phyloP scores from a whole-genome alignment of 352 stramenopile species.

The Blastocystis sp. region DNA sequence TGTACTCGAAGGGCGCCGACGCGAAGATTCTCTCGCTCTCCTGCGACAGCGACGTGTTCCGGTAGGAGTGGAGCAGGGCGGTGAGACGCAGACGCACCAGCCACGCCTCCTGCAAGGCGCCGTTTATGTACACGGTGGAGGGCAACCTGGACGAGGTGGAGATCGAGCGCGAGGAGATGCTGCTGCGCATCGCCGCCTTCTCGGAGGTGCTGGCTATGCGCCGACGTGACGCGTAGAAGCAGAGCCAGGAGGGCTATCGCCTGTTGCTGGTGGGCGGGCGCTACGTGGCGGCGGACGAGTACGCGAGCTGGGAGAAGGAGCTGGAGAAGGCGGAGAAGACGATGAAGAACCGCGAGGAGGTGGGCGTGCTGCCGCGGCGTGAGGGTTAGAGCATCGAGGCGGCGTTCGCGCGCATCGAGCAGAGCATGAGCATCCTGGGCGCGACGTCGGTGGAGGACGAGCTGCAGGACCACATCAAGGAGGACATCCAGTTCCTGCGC shows the following conservation, averaged over 20 bases:
- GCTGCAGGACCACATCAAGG: slow-evolving; percentile 57
- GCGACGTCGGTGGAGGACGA: slow-evolving; percentile 58
- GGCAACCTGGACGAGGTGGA: slow-evolving; percentile 38
- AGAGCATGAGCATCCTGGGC: slow-evolving; percentile 30
- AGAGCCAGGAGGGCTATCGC: slow-evolving; percentile 62
- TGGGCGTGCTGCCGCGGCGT: background rate
- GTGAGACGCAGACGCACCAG: background rate
- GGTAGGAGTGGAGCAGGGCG: background rate
- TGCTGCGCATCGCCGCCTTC: slow-evolving; percentile 27
- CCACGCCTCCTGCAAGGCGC: background rate
- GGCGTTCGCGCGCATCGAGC: slow-evolving; percentile 51
- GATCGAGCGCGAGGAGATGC: background rate
- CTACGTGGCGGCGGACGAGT: slow-evolving; percentile 37
- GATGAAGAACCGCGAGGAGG: slow-evolving; percentile 67
- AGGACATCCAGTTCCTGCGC: slow-evolving; percentile 61
- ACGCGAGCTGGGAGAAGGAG: slow-evolving; percentile 17
- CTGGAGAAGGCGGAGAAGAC: slow-evolving; percentile 47
- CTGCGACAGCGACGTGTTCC: slow-evolving; percentile 35
- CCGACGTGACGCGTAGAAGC: background rate
- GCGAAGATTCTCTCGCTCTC: slow-evolving; percentile 42
- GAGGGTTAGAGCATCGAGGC: slow-evolving; percentile 33
- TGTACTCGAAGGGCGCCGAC: slow-evolving; percentile 64
- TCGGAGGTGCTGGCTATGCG: background rate
- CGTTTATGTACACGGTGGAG: background rate
- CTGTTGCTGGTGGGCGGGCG: slow-evolving; percentile 49